Base-by-base conservation (phyloP, 2,329 filamentous ascomycete species). In the Tolypocladium album region DNA sequence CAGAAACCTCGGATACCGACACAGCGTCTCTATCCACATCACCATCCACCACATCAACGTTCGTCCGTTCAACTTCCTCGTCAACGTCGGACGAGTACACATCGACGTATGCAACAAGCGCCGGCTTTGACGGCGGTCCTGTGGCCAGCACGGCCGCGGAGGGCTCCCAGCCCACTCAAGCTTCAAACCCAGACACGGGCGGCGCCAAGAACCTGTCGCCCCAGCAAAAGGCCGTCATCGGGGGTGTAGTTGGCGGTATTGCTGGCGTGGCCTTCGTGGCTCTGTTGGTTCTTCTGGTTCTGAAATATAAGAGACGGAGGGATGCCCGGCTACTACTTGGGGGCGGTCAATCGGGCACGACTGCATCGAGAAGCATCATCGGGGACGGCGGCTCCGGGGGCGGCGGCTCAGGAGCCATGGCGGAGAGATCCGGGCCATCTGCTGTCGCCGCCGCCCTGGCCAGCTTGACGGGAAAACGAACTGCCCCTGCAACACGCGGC, bases 251-350 rank as follows among this genome's bases (percentile, higher is more conserved):
- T 22, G 83, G 83, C 27, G 77, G 81, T 47, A 69, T 88, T 39
- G 84, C 84, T 20, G 85, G 84, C 22, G 70, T 82, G 1, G 83
- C 83, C 15, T 73, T 87, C 55, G 68, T 88, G 56, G 70, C 83
- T 4, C 68, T 86, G 5, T 68, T 86, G 24, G 69, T 83, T 7
- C 70, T 87, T 60, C 73, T 81, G 61, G 65, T 80, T n/a, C 67
- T 87, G 52, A 76, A 77, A 64, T 83, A 81, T 75, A 84, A 78
- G 75, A 85, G 79, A 67, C 77, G 76, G 60, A 75, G 76, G 60
- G 71, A 74, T 8, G 75, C 72, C 53, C 72, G 76, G 64, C 67
- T 74, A n/a, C 71, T 81, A 39, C 72, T 80, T 2, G 75, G 74
- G 42, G 76, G 78, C 36, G 71, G 68, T 20, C 73, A 74, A 47